Conservation (phyloP, 352 stramenopile species). For the Globisporangium takayamanum region DNA sequence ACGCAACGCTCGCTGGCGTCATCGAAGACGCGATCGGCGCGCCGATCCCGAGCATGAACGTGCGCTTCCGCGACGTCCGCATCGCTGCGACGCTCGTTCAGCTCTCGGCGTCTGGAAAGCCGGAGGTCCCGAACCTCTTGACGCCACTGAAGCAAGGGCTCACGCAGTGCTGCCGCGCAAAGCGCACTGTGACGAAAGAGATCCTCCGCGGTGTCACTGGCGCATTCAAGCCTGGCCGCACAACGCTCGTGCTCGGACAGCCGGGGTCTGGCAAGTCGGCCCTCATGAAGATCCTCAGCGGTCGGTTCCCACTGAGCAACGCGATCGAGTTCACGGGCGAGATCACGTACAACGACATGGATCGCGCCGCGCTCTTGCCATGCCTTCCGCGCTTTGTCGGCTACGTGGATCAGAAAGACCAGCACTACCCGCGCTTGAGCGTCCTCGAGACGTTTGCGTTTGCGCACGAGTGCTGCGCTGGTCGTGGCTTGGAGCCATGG, state of each 20-base stretch:
- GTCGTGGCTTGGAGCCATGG: constrained; percentile 37
- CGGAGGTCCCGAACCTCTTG: constrained; percentile 22
- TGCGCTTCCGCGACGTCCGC: constrained; percentile 44
- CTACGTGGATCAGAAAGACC: constrained; percentile 66
- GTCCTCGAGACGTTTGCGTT: constrained; percentile 93
- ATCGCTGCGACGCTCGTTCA: constrained; percentile 22
- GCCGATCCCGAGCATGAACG: constrained; percentile 43
- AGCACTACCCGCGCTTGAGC: constrained; percentile 83
- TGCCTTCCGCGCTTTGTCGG: constrained; percentile 27
- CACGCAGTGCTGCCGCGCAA: constrained; percentile 12
- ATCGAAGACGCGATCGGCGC: constrained; percentile 30
- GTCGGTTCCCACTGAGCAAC: constrained; percentile 34
- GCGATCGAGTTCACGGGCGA: constrained; percentile 30
- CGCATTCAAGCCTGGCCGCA: constrained; percentile 18
- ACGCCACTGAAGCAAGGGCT: constrained; percentile 9
- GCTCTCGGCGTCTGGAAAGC: constrained; percentile 1
- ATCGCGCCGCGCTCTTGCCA: constrained; percentile 16
- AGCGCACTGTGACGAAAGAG: constrained; percentile 17
- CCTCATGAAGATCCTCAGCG: constrained; percentile 34
- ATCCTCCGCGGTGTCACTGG: constrained; percentile 20
- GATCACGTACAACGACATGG: constrained; percentile 39
- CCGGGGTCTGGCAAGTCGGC: constrained; percentile 36
- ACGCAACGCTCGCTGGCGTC: constrained; percentile 34
- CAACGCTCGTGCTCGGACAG: constrained; percentile 21
- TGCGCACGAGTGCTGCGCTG: constrained; percentile 68